Base-by-base conservation (phyloP, 176 grass and related monocot genomes). In the Musa acuminata region DNA sequence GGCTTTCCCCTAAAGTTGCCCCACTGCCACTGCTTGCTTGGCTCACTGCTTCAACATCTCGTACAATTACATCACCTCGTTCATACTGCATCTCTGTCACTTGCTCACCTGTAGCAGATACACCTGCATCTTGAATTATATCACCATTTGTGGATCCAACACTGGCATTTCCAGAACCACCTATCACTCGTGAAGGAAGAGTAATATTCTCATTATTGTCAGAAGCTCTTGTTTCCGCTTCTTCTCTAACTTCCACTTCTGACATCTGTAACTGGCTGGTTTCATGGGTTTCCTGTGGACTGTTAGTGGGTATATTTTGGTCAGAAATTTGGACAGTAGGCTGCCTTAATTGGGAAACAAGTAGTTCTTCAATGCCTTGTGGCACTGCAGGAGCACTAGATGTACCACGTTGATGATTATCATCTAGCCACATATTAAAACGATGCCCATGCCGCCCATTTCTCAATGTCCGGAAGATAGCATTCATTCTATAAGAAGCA, bases 21-120 rank as follows among this genome's bases (percentile, higher is more conserved):
- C 96, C 96, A 84, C 96, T 99, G 53, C 89, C 96, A 79, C 96
- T 99, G 84, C 96, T 99, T 62, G 91, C 96, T 75, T 99, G 96
- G 84, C 96, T 99, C 19, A 99, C 80, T 26, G 96, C 90, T 91
- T 98, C 95, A 14, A 88, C 88, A 77, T 99, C 96, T 75, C 96
- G 86, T 63, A 82, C 74, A 74, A 82, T 81, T 55, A 76, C 71
- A 69, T 99, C 96, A 80, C 80, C 84, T 23, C 81, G 86, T 79
- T 99, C 96, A 83, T 84, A 91, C 77, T 99, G 96, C 88, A 91
- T 99, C 58, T 93, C 94, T 58, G 84, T 81, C 72, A 77, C 84
- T 85, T 89, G 91, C 63, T 92, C 96, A 80, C 86, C 87, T 77
- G 83, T 86, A 95, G 80, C 87, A 51, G 91, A 86, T 53, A 79